These are phyloP conservation scores for Fraxinus albicans DNA, from an alignment of 305 asterid species.

Conservation along the genomic window DNA sequence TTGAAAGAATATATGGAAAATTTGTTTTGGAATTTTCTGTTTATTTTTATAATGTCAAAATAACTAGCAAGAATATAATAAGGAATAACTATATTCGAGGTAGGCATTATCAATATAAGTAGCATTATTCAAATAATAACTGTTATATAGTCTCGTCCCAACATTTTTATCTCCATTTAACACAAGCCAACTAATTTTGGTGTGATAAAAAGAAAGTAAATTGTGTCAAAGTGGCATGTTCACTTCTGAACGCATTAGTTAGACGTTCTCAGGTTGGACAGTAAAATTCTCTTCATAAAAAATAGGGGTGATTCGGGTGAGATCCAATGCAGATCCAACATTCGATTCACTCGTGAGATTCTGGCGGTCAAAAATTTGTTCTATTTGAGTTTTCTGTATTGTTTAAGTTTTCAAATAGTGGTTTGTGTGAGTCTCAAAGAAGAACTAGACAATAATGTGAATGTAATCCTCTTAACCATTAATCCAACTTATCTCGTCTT, in stretches of 20 bases:
- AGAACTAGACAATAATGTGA: neutral
- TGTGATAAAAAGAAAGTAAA: neutral
- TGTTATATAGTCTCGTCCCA: neutral
- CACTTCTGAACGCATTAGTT: neutral
- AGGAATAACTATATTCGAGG: neutral
- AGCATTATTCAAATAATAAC: too few relatives aligned
- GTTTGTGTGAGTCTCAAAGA: neutral
- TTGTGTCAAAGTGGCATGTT: neutral
- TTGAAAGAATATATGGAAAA: too few relatives aligned
- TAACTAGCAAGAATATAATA: neutral
- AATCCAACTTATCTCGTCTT: neutral
- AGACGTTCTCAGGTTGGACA: too few relatives aligned
- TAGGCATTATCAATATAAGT: neutral
- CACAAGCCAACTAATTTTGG: neutral
- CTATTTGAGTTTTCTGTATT: neutral
- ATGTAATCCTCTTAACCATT: neutral
- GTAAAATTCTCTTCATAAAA: too few relatives aligned
- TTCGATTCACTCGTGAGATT: too few relatives aligned
- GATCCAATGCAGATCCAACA: too few relatives aligned
- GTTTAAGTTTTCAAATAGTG: neutral
- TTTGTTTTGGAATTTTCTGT: neutral
- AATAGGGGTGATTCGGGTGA: too few relatives aligned
- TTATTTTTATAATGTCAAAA: neutral
- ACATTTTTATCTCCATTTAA: neutral
- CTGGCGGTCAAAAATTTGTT: neutral